phyloP scores from a whole-genome alignment of 148 eudicot species.

The Rheum nobile region DNA sequence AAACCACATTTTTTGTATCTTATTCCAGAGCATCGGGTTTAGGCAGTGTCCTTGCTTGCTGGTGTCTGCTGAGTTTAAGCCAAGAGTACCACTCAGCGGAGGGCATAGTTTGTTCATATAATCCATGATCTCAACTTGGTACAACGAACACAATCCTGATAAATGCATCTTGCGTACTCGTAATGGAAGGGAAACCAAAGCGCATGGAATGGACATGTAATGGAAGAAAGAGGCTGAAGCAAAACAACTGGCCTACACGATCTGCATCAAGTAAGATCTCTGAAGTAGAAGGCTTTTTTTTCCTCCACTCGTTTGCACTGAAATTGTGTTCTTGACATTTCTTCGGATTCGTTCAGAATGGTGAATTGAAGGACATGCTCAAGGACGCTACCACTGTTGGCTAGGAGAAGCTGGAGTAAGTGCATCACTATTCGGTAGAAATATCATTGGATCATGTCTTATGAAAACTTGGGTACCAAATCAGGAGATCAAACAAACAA shows the following conservation, averaged over 20 bases:
- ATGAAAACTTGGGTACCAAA: too few relatives aligned
- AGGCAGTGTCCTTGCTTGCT: constrained; percentile 47
- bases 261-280: constrained; percentile 46
- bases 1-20: background rate
- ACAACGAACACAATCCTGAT: too few relatives aligned
- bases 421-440: background rate
- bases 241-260: too few relatives aligned
- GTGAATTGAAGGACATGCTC: constrained; percentile 47
- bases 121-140: too few relatives aligned
- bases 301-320: background rate
- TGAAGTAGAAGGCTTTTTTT: background rate
- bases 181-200: too few relatives aligned
- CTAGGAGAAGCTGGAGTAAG: constrained; percentile 17
- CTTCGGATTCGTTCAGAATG: constrained; percentile 21
- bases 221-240: too few relatives aligned
- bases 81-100: constrained; percentile 78
- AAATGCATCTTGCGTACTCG: too few relatives aligned
- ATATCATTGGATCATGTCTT: too few relatives aligned
- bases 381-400: constrained; percentile 21
- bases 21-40: constrained; percentile 54
- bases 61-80: constrained; percentile 52
- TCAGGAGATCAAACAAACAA: too few relatives aligned
- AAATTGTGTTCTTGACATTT: background rate
- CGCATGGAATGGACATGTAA: too few relatives aligned
- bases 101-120: constrained; percentile 58